A percentile compares a stretch with the other conserved stretches of the same genome.
phyloP scores from a whole-genome alignment of 305 asterid genomes.

The Ajuga reptans region DNA sequence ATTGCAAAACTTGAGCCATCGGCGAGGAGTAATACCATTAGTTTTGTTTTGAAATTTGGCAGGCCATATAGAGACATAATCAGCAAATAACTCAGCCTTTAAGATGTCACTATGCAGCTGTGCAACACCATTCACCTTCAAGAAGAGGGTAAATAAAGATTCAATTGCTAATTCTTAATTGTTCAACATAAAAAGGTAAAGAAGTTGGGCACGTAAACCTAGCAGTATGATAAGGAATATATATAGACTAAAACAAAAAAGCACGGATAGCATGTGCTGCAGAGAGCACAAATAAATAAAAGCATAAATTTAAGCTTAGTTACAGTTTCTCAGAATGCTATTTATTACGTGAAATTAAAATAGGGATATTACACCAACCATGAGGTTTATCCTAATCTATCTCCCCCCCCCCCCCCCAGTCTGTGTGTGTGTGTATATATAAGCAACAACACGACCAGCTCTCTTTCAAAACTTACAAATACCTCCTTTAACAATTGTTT shows the following conservation, averaged over 20 bases:
- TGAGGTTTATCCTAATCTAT: not conserved
- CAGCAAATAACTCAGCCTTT: constrained; percentile 73
- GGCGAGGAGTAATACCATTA: constrained; percentile 96
- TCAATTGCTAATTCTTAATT: constrained; percentile 11
- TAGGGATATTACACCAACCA: no score
- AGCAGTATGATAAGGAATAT: not conserved
- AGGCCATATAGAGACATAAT: constrained; percentile 95
- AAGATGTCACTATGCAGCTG: constrained; percentile 95
- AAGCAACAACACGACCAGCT: not conserved
- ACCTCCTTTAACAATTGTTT: not conserved
- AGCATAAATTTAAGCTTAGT: not conserved
- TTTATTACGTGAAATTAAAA: not conserved
- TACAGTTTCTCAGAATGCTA: not conserved
- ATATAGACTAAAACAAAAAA: constrained; percentile 4
- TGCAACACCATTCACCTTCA: constrained; percentile 98
- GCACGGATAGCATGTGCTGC: not conserved
- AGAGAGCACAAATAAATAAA: not conserved
- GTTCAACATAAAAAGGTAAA: not conserved
- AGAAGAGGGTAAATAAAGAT: constrained; percentile 19
- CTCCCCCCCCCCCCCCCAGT: no score
- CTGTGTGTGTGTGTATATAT: no score
- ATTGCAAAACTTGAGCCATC: constrained; percentile 93
- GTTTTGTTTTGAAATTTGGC: constrained; percentile 94
- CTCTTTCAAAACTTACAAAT: not conserved
- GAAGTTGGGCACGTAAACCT: not conserved